Percentiles rank a stretch among this genome's conserved stretches.
Evolutionary conservation across 345 rosid genomes (phyloP).

Genomic region (Abelmoschus esculentus): DNA sequence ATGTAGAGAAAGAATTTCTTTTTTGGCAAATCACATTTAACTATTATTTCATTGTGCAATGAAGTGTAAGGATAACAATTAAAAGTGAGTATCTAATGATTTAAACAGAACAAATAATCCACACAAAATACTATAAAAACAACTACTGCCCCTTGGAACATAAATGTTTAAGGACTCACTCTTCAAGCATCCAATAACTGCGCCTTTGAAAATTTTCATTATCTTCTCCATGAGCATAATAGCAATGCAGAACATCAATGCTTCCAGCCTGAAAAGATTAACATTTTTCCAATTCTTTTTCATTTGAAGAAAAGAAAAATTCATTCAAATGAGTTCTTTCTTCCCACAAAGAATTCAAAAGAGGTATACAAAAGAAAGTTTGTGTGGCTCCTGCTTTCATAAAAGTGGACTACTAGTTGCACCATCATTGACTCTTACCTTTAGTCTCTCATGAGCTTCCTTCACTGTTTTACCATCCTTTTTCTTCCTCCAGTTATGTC

Average conservation of each 20-base stretch:
- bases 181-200: constrained; percentile 97
- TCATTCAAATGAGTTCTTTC: neutral
- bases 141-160: neutral
- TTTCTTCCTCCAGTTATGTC: constrained; percentile 95
- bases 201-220: constrained; percentile 88
- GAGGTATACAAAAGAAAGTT: neutral
- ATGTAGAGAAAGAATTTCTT: neutral
- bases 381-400: neutral
- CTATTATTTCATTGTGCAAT: neutral
- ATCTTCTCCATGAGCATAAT: constrained; percentile 94
- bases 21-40: neutral
- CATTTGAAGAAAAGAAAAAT: neutral
- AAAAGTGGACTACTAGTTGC: constrained; percentile 1
- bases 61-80: neutral
- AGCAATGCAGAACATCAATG: constrained; percentile 86
- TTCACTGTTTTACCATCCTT: constrained; percentile 86
- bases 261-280: constrained; percentile 64
- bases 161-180: constrained; percentile 45
- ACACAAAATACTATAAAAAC: neutral
- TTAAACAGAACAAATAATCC: neutral
- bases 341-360: neutral
- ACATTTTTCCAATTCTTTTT: neutral
- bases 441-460: constrained; percentile 94
- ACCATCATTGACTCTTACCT: constrained; percentile 36
- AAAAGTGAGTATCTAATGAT: neutral